Conservation (phyloP, 768 basidiomycete genomes). For the Auricularia auricula-judae region DNA sequence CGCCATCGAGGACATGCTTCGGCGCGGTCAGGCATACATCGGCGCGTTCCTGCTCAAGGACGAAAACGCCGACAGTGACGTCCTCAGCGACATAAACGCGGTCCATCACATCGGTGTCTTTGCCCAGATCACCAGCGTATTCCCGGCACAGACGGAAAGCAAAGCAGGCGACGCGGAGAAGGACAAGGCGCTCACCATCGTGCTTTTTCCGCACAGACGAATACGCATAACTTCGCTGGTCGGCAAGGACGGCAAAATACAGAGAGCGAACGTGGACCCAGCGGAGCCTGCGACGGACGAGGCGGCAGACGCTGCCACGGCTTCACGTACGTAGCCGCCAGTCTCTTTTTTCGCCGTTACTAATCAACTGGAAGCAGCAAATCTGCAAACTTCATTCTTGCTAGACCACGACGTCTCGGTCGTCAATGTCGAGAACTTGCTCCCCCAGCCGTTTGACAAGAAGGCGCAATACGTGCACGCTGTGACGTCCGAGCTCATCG, state of each 20-base stretch:
- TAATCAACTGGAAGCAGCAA: constrained; percentile 26
- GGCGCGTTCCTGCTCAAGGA: constrained; percentile 96
- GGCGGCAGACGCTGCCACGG: not conserved
- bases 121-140: constrained; percentile 92
- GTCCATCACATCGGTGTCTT: constrained; percentile 94
- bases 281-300: constrained; percentile 20
- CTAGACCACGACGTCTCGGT: constrained; percentile 76
- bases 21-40: constrained; percentile 91
- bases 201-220: constrained; percentile 85
- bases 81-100: constrained; percentile 77
- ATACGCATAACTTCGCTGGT: constrained; percentile 83
- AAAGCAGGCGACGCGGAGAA: constrained; percentile 22
- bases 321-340: constrained; percentile 1
- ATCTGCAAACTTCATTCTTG: constrained; percentile 76
- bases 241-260: constrained; percentile 34
- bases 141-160: constrained; percentile 47
- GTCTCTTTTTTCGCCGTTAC: constrained; percentile 4
- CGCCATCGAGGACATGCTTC: constrained; percentile 94
- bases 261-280: constrained; percentile 21
- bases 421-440: constrained; percentile 77
- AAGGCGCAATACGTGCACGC: constrained; percentile 93
- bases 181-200: constrained; percentile 88
- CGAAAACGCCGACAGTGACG: constrained; percentile 82
- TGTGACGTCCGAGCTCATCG: constrained; percentile 92
- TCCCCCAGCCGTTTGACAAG: constrained; percentile 74